Percentiles rank a stretch among this genome's conserved stretches.
Conservation (phyloP, 768 basidiomycete genomes). For the Russula brevipes region DNA sequence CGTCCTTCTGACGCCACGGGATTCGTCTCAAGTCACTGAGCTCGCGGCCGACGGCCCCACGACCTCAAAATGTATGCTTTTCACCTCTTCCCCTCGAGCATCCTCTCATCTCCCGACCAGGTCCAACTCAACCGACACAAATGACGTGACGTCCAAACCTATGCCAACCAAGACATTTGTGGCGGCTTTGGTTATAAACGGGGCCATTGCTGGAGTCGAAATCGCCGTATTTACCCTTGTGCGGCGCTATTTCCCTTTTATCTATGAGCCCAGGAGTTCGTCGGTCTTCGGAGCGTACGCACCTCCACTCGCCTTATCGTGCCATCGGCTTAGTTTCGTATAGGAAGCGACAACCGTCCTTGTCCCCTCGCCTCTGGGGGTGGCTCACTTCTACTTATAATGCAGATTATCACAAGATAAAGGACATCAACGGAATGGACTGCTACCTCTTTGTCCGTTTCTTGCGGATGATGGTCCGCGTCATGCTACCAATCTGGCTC, state of each 20-base stretch:
- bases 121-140: constrained; percentile 33
- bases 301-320: not conserved
- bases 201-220: constrained; percentile 63
- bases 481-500: constrained; percentile 88
- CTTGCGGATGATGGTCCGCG: constrained; percentile 73
- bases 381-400: constrained; percentile 67
- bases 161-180: constrained; percentile 77
- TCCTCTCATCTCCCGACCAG: constrained; percentile 27
- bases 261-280: constrained; percentile 80
- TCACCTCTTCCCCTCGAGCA: not conserved
- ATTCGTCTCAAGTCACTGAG: too few relatives aligned
- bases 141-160: constrained; percentile 36
- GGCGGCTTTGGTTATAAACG: constrained; percentile 82
- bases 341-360: constrained; percentile 55
- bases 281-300: constrained; percentile 50
- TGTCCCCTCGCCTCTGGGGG: constrained; percentile 45
- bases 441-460: constrained; percentile 94
- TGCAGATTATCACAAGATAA: constrained; percentile 57
- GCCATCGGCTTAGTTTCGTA: constrained; percentile 5
- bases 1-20: too few relatives aligned
- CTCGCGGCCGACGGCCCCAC: not conserved
- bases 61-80: constrained; percentile 6
- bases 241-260: constrained; percentile 76
- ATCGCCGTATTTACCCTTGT: constrained; percentile 75
- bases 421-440: constrained; percentile 74